Evolutionary conservation across 441 rosid species (phyloP).

Genomic region (Gossypium trilobum): DNA sequence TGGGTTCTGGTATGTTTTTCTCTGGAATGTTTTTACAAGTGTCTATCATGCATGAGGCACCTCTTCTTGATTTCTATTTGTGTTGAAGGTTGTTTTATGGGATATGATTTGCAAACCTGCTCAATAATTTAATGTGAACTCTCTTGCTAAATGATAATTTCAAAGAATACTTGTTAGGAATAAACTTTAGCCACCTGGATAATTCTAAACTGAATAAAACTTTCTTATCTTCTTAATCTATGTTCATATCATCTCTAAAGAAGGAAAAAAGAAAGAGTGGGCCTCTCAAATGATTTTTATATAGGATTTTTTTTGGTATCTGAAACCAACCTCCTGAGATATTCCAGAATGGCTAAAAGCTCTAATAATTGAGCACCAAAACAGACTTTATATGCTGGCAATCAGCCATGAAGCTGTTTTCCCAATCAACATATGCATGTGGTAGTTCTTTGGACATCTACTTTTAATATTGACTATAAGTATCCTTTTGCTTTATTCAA

Average conservation of each 20-base stretch:
- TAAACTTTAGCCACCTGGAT: background rate
- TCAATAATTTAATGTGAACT: background rate
- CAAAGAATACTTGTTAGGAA: background rate
- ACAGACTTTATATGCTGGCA: background rate
- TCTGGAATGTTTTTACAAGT: background rate
- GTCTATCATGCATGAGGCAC: background rate
- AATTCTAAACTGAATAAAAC: background rate
- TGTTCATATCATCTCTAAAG: background rate
- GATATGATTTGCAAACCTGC: background rate
- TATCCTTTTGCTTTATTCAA: background rate
- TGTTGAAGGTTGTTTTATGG: background rate
- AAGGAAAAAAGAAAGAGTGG: background rate
- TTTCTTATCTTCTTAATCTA: background rate
- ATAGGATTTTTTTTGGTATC: background rate
- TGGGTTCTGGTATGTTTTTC: constrained; percentile 48
- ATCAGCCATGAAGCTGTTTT: background rate
- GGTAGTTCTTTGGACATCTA: background rate
- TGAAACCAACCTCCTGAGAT: background rate
- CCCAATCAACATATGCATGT: background rate
- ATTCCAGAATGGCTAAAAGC: background rate
- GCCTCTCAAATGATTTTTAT: background rate
- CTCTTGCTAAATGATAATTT: background rate
- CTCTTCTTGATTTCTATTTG: background rate
- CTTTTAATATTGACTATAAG: background rate
- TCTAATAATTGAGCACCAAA: background rate